phyloP scores from a whole-genome alignment of 768 basidiomycete species.

The Suillus decipiens region DNA sequence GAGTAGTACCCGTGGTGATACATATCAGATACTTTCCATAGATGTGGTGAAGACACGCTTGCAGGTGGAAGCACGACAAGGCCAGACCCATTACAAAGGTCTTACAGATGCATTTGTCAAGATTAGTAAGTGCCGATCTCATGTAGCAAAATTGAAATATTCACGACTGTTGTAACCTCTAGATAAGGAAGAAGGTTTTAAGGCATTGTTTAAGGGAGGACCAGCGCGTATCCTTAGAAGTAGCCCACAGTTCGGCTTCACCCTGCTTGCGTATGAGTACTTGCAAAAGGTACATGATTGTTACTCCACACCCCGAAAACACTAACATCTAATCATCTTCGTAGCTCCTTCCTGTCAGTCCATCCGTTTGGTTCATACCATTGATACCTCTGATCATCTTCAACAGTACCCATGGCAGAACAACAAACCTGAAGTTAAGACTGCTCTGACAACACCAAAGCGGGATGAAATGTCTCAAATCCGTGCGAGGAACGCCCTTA shows the following conservation, averaged over 20 bases:
- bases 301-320: background rate
- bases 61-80: conserved; percentile 90
- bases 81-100: conserved; percentile 91
- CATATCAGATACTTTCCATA: conserved; percentile 28
- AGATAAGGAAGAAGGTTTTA: conserved; percentile 90
- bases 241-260: conserved; percentile 95
- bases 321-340: conserved; percentile 5
- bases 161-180: conserved; percentile 18
- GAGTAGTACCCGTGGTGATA: conserved; percentile 19
- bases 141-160: background rate
- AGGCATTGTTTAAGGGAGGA: conserved; percentile 90
- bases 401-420: conserved; percentile 81
- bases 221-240: conserved; percentile 84
- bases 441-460: conserved; percentile 60
- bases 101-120: conserved; percentile 85
- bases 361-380: conserved; percentile 3
- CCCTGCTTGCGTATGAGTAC: conserved; percentile 79
- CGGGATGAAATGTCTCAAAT: conserved; percentile 85
- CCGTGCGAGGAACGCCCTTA: conserved; percentile 92
- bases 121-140: conserved; percentile 63
- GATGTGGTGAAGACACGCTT: conserved; percentile 98
- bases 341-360: conserved; percentile 36
- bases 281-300: conserved; percentile 56
- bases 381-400: conserved; percentile 3
- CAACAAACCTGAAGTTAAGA: conserved; percentile 66